These are phyloP conservation scores for Cercospora nicotianae DNA, from an alignment of 2,329 filamentous ascomycete genomes.

Conservation along the genomic window DNA sequence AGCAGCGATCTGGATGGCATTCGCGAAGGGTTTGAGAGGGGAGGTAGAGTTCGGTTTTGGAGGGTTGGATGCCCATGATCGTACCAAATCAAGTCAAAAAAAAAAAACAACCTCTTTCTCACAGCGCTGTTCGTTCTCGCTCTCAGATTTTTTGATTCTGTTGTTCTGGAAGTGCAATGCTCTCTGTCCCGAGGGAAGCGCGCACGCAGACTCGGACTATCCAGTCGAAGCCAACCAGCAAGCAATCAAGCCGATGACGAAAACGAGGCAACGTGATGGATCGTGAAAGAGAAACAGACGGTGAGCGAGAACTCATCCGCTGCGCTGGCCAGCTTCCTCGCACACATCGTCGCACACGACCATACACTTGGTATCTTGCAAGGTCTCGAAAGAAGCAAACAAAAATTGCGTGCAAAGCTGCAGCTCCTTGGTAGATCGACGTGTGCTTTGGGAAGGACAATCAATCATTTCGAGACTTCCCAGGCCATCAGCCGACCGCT, in stretches of 20 bases:
- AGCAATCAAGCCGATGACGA: neutral
- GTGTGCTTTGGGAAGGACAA: neutral
- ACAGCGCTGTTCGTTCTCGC: too few relatives aligned
- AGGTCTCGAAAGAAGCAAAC: neutral
- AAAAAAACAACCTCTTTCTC: too few relatives aligned
- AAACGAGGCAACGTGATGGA: neutral
- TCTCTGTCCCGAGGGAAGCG: too few relatives aligned
- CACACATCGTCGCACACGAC: neutral
- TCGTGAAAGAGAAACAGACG: neutral
- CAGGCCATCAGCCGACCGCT: neutral
- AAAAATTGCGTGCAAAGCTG: neutral
- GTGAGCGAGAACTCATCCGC: neutral
- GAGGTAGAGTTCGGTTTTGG: constrained; percentile 30
- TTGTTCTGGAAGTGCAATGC: too few relatives aligned
- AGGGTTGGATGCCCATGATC: constrained; percentile 33
- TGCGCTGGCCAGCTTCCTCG: neutral
- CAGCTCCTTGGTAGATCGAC: neutral
- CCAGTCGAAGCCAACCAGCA: too few relatives aligned
- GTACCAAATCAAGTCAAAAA: too few relatives aligned
- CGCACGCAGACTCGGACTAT: too few relatives aligned
- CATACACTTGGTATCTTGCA: neutral
- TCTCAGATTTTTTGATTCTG: too few relatives aligned
- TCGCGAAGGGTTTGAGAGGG: constrained; percentile 31
- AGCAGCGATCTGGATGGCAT: constrained; percentile 28
- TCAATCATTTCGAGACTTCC: neutral